Evolutionary conservation across 805 yeast genomes (phyloP), one percentile per base, ranked within the genome.

Genomic region (Saccharomyces jurei): DNA sequence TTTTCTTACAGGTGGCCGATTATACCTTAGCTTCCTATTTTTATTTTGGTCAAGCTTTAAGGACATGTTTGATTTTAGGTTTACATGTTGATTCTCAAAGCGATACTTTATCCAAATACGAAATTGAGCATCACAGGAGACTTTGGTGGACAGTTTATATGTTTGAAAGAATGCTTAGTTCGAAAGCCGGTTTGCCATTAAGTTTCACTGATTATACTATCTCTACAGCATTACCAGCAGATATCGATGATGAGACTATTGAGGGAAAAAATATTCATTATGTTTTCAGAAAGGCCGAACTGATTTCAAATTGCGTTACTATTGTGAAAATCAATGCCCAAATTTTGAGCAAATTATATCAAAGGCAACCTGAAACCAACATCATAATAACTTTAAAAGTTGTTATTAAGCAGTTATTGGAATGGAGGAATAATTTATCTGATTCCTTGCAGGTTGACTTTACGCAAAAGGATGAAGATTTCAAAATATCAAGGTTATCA

Each of bases 111-210:
- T 76, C 83, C 32, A 76, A 82, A 58, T 79, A 80, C 60, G 92
- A 86, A 74, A 83, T 86, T 60, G 96, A 91, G 60, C 90, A 87
- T 68, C 77, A 96, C 51, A 79, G 96, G 64, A 79, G 91, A 55
- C 70, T 89, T 36, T 90, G 92, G 74, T 90, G 97, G 97, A 84
- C 90, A 46, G 82, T 86, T 31, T 89, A 88, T 70, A 81, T 84
- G 69, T 80, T 88, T 61, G 97, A 90, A 71, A 72, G 92, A 68
- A 86, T 87, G 92, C 70, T 87, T 46, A 84, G 89, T 6, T 84
- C 91, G 11, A 87, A 87, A 63, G 91, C 91, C 0, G 95, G 95
- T 0, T 70, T 87, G 27, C 95, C 95, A 0, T 67, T 87, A 47
- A 82, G 89, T 52, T 79, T 91, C 56, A 84, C 94, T 0, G 94